Evolutionary conservation across 768 basidiomycete species (phyloP).

Genomic region (Cystoderma amianthinum): DNA sequence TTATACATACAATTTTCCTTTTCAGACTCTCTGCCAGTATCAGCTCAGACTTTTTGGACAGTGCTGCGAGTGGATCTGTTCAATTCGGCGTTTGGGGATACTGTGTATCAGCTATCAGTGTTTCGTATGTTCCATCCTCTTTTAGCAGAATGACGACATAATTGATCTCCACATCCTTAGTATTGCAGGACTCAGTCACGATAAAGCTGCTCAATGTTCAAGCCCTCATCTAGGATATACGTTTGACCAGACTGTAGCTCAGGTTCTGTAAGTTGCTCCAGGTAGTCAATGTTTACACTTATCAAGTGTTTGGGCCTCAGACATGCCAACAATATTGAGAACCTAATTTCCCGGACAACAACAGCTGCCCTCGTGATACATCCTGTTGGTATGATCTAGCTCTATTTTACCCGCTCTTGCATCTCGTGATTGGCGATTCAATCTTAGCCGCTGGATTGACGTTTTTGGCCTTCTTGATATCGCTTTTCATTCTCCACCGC

Average conservation of each 20-base stretch:
- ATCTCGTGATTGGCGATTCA: background rate
- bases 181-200: too few relatives aligned
- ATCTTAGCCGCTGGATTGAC: slow-evolving; percentile 37
- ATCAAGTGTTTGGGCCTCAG: slow-evolving; percentile 15
- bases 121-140: slow-evolving; percentile 27
- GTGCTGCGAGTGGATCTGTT: slow-evolving; percentile 28
- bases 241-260: slow-evolving; percentile 42
- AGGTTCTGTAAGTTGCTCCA: slow-evolving; percentile 29
- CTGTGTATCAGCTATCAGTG: slow-evolving; percentile 40
- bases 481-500: slow-evolving; percentile 38
- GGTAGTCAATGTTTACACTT: slow-evolving; percentile 8
- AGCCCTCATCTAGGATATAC: slow-evolving; percentile 42
- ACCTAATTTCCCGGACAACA: slow-evolving; percentile 34
- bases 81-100: slow-evolving; percentile 62
- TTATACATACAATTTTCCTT: slow-evolving; percentile 49
- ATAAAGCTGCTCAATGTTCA: slow-evolving; percentile 5
- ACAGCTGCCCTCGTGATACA: slow-evolving; percentile 48
- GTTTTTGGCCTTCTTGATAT: slow-evolving; percentile 41
- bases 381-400: slow-evolving; percentile 35
- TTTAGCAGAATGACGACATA: too few relatives aligned
- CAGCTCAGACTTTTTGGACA: slow-evolving; percentile 21
- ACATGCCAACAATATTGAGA: slow-evolving; percentile 24
- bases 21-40: slow-evolving; percentile 37
- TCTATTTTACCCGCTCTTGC: background rate
- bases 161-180: too few relatives aligned